phyloP scores from a whole-genome alignment of 129 eudicot species.

The Flaveria robusta region DNA sequence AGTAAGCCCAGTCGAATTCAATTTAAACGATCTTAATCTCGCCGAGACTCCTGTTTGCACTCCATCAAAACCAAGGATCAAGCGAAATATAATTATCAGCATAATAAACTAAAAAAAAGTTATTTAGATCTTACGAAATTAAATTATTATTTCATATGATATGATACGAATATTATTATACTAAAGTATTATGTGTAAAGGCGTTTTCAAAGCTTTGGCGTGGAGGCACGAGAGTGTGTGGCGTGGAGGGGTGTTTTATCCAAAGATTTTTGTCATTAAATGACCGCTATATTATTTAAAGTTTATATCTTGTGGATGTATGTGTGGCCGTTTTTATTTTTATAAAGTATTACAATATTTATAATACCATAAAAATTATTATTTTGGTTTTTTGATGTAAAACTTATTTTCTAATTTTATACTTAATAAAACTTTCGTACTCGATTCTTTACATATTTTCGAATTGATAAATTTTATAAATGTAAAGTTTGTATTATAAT shows the following conservation, averaged over 20 bases:
- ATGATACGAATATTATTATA: not conserved
- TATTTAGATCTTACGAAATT: not conserved
- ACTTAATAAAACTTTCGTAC: not conserved
- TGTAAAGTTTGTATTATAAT: not conserved
- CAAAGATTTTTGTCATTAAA: not conserved
- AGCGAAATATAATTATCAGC: no score
- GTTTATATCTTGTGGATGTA: not conserved
- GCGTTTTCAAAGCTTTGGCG: constrained; percentile 9
- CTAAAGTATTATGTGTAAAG: not conserved
- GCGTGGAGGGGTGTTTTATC: constrained; percentile 1
- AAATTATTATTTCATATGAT: no score
- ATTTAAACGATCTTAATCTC: no score
- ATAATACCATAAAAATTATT: no score
- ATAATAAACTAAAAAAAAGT: not conserved
- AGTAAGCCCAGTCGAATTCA: no score
- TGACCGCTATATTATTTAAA: not conserved
- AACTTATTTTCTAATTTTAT: not conserved
- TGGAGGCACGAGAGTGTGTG: constrained; percentile 10
- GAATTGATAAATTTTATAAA: no score
- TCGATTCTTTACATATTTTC: not conserved
- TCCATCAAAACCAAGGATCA: no score
- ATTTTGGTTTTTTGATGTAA: not conserved
- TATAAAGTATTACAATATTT: not conserved
- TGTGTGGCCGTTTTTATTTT: not conserved
- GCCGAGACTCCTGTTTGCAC: no score